Evolutionary conservation across 2,329 filamentous ascomycete genomes (phyloP).

Genomic region (Diplodia seriata): DNA sequence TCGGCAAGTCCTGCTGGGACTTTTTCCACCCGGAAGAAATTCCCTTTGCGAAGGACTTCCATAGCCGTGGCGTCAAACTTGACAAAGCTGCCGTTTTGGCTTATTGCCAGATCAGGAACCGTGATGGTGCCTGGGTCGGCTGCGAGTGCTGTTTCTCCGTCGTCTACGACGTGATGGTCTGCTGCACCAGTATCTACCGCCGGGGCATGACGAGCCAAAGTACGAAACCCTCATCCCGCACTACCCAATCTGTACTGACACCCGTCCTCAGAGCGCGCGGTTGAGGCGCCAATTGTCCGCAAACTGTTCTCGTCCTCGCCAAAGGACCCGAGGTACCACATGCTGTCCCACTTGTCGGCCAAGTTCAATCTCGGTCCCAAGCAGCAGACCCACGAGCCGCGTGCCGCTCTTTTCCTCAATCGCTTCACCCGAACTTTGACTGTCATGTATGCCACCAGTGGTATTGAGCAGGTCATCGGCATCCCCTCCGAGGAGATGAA

Average conservation of each 20-base stretch:
- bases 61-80: conserved; percentile 74
- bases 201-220: conserved; percentile 73
- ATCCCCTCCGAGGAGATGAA: conserved; percentile 72
- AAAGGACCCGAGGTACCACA: conserved; percentile 84
- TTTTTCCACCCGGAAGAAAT: conserved; percentile 86
- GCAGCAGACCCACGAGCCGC: conserved; percentile 72
- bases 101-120: conserved; percentile 75
- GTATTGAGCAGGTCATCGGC: conserved; percentile 77
- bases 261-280: conserved; percentile 68
- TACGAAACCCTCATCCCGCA: conserved; percentile 55
- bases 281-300: conserved; percentile 78
- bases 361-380: conserved; percentile 71
- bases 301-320: conserved; percentile 82
- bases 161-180: conserved; percentile 86
- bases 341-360: conserved; percentile 82
- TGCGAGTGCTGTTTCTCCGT: conserved; percentile 91
- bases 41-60: conserved; percentile 73
- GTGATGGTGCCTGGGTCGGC: conserved; percentile 73
- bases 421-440: conserved; percentile 82
- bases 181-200: conserved; percentile 80
- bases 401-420: conserved; percentile 84
- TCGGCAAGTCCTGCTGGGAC: conserved; percentile 79
- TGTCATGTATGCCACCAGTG: conserved; percentile 85
- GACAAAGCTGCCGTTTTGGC: conserved; percentile 86
- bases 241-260: conserved; percentile 34